phyloP scores from a whole-genome alignment of 2,329 filamentous ascomycete species.

The Nothopassalora personata region DNA sequence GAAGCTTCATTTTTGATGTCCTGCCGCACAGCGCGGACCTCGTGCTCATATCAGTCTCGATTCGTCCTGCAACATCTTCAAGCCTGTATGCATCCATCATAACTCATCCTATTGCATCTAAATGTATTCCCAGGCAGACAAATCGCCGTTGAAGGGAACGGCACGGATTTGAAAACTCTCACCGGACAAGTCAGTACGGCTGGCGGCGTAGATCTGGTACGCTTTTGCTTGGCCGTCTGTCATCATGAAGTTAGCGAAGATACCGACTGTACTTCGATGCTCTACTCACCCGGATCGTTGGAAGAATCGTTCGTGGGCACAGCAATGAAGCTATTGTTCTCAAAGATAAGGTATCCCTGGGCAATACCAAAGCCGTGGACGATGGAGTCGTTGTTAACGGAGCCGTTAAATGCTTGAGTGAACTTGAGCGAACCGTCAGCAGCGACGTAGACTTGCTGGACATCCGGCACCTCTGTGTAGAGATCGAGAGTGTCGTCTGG shows the following conservation, averaged over 20 bases:
- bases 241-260: not conserved
- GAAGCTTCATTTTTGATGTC: not conserved
- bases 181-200: conserved; percentile 2
- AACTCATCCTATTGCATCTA: not conserved
- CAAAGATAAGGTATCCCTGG: conserved; percentile 4
- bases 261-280: not conserved
- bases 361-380: not conserved
- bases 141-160: not conserved
- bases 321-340: conserved; percentile 3
- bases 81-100: not conserved
- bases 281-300: not conserved
- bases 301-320: conserved; percentile 3
- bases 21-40: not conserved
- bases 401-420: conserved; percentile 6
- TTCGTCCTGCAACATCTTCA: not conserved
- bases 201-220: conserved; percentile 9
- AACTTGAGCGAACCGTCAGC: conserved; percentile 9
- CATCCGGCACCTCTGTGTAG: conserved; percentile 26
- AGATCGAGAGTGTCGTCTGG: conserved; percentile 19
- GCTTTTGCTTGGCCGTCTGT: not conserved
- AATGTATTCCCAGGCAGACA: conserved; percentile 6
- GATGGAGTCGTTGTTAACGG: not conserved
- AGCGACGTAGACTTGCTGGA: conserved; percentile 29
- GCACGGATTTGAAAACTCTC: conserved; percentile 3
- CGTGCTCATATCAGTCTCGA: not conserved